Evolutionary conservation across 2,329 filamentous ascomycete genomes (phyloP).

Genomic region (Chalaropsis ovoidea): DNA sequence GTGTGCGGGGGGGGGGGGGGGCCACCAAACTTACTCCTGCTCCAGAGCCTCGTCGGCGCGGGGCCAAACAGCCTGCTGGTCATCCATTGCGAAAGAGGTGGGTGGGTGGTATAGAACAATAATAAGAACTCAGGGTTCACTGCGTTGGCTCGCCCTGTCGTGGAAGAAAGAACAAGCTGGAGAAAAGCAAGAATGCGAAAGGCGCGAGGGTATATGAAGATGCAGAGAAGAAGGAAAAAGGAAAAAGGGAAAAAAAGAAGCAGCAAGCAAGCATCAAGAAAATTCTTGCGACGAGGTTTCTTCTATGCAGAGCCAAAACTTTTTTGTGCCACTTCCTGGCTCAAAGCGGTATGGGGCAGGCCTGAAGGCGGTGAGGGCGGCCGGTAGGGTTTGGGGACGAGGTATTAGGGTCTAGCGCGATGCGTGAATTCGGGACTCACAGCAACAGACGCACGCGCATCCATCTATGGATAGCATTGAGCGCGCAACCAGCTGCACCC

Average conservation of each 20-base stretch:
- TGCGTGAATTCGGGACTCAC: neutral
- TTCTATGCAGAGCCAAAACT: constrained; percentile 27
- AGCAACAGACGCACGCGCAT: no score
- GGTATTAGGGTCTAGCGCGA: neutral
- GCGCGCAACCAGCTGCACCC: no score
- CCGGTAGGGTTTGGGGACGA: no score
- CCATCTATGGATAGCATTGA: no score
- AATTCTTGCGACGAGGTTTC: constrained; percentile 23
- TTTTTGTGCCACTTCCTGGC: constrained; percentile 23
- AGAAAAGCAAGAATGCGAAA: constrained; percentile 12
- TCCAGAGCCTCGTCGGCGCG: constrained; percentile 63
- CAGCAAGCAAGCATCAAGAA: constrained; percentile 22
- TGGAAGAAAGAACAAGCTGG: constrained; percentile 27
- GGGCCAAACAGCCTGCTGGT: constrained; percentile 48
- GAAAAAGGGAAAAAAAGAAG: constrained; percentile 15
- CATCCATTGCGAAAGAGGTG: constrained; percentile 21
- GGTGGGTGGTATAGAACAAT: constrained; percentile 25
- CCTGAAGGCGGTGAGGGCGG: constrained; percentile 16
- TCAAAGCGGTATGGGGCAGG: neutral
- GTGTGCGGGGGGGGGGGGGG: no score
- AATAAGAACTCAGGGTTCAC: constrained; percentile 45
- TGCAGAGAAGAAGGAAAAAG: constrained; percentile 15
- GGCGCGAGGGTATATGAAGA: constrained; percentile 24
- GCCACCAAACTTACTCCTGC: constrained; percentile 43
- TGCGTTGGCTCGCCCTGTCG: constrained; percentile 50